Conservation (phyloP, 2,329 filamentous ascomycete species). For the Sordariomycetes sp. region DNA sequence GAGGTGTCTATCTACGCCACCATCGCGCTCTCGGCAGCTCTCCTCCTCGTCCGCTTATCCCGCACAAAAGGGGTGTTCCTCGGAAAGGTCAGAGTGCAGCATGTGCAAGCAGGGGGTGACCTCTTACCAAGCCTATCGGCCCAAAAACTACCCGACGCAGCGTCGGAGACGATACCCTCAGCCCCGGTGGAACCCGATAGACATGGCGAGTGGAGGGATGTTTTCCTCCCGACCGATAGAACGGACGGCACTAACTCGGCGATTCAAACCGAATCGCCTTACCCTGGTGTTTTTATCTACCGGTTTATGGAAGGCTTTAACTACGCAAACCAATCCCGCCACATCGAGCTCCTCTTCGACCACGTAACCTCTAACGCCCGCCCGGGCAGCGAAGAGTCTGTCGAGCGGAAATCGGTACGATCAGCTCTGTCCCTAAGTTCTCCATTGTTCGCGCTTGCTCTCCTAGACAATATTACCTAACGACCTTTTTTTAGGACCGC, state of each 20-base stretch:
- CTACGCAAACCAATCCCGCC: constrained; percentile 38
- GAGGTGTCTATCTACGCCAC: constrained; percentile 41
- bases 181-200: neutral
- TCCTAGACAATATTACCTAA: neutral
- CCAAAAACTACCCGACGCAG: neutral
- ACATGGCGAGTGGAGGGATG: constrained; percentile 13
- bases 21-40: constrained; percentile 26
- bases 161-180: neutral
- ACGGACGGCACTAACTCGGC: constrained; percentile 33
- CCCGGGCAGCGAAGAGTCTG: constrained; percentile 24
- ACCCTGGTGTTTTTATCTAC: constrained; percentile 41
- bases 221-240: constrained; percentile 29
- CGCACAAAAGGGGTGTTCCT: constrained; percentile 35
- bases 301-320: constrained; percentile 41
- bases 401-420: constrained; percentile 17
- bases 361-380: constrained; percentile 28
- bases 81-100: constrained; percentile 18
- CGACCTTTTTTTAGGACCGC: neutral
- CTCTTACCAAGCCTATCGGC: neutral
- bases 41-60: constrained; percentile 33
- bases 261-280: constrained; percentile 27
- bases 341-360: constrained; percentile 29
- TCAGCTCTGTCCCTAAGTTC: neutral
- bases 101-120: neutral
- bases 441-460: constrained; percentile 4